A percentile compares a stretch with the other conserved stretches of the same genome.
These are phyloP conservation scores for Aspergillus cavernicola DNA, from an alignment of 495 filamentous ascomycete species.

Conservation along the genomic window DNA sequence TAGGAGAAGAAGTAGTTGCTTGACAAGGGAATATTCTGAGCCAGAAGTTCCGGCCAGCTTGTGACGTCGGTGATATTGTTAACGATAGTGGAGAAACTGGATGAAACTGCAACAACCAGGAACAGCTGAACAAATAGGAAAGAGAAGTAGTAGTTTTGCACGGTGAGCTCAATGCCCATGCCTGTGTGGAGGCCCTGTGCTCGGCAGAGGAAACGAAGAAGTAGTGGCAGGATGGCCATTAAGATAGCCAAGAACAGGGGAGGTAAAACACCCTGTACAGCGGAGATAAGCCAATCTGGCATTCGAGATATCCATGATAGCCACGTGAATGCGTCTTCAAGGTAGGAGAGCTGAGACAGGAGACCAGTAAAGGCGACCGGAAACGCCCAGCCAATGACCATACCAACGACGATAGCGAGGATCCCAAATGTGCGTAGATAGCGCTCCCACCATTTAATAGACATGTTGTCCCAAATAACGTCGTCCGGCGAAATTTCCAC, in stretches of 20 bases:
- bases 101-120: conserved; percentile 83
- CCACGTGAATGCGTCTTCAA: conserved; percentile 63
- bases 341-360: conserved; percentile 67
- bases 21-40: conserved; percentile 77
- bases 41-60: conserved; percentile 65
- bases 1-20: conserved; percentile 98
- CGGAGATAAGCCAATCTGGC: conserved; percentile 61
- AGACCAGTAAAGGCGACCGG: conserved; percentile 86
- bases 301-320: conserved; percentile 64
- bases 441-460: conserved; percentile 89
- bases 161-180: conserved; percentile 70
- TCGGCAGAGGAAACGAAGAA: conserved; percentile 68
- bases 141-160: conserved; percentile 89
- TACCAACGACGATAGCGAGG: conserved; percentile 60
- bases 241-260: conserved; percentile 73
- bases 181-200: conserved; percentile 82
- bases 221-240: conserved; percentile 74
- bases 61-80: conserved; percentile 58
- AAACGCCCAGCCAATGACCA: conserved; percentile 87
- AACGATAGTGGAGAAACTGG: conserved; percentile 67
- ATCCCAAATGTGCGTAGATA: conserved; percentile 72
- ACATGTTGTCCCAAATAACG: conserved; percentile 98
- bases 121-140: conserved; percentile 97
- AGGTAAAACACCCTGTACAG: conserved; percentile 84
- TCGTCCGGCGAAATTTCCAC: conserved; percentile 93